These are phyloP conservation scores for Drechslerella coelobrocha DNA, from an alignment of 2,329 filamentous ascomycete genomes.

Conservation along the genomic window DNA sequence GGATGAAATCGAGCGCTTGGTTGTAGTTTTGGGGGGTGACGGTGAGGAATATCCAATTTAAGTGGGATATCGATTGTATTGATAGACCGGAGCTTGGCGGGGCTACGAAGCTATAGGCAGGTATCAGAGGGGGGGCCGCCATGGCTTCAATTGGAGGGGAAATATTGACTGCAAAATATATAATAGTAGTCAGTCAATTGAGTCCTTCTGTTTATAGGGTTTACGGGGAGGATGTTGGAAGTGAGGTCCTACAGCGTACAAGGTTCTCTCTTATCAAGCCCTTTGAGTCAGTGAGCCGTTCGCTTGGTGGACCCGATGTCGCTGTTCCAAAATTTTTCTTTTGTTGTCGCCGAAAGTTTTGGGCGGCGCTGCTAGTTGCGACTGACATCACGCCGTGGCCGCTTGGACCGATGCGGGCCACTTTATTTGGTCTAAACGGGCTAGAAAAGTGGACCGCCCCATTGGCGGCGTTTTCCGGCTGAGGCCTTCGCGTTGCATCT, in stretches of 20 bases:
- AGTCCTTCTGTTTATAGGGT: background rate
- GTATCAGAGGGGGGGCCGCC: constrained; percentile 60
- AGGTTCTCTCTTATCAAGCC: constrained; percentile 20
- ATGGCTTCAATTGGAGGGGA: constrained; percentile 20
- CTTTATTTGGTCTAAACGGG: too few species aligned
- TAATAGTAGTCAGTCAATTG: constrained; percentile 19
- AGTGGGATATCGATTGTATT: constrained; percentile 65
- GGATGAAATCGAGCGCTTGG: constrained; percentile 64
- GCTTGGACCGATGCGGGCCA: constrained; percentile 1
- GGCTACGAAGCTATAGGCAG: constrained; percentile 61
- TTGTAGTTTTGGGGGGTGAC: constrained; percentile 63
- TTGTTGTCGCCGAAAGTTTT: constrained; percentile 47
- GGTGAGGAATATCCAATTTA: constrained; percentile 66
- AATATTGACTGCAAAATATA: constrained; percentile 2
- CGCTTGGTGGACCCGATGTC: constrained; percentile 39
- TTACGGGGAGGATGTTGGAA: constrained; percentile 8
- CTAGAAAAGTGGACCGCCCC: too few species aligned
- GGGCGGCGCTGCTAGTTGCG: constrained; percentile 6
- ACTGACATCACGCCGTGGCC: constrained; percentile 24
- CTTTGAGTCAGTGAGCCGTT: constrained; percentile 15
- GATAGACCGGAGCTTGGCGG: constrained; percentile 63
- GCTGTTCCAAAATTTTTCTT: constrained; percentile 42
- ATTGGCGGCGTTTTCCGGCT: too few species aligned
- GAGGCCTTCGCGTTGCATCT: too few species aligned
- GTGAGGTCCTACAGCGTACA: background rate